Conservation (phyloP, 305 asterid species). For the Coffea humblotiana region DNA sequence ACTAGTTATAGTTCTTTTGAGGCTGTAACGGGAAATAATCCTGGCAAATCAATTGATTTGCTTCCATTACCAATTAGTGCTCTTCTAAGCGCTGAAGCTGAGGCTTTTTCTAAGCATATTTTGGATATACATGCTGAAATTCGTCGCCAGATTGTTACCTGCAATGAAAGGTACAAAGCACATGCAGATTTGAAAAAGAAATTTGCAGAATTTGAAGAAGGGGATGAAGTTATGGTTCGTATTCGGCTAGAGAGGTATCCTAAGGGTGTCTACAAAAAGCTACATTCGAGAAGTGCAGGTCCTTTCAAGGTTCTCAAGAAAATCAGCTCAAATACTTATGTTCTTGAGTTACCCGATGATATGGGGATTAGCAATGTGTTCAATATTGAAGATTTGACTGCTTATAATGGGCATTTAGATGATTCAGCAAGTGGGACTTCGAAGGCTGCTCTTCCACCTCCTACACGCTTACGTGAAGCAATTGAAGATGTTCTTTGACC, state of each 20-base stretch:
- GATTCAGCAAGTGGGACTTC: no score
- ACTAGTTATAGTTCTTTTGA: conserved; percentile 16
- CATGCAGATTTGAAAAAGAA: conserved; percentile 8
- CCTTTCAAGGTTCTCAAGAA: conserved; percentile 3
- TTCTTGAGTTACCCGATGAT: neutral
- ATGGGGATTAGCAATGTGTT: neutral
- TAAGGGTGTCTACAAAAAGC: neutral
- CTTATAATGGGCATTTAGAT: neutral
- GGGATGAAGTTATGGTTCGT: conserved; percentile 10
- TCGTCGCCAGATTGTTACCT: neutral
- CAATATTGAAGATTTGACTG: neutral
- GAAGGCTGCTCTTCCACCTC: neutral
- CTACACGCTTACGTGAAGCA: neutral
- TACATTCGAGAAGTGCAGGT: conserved; percentile 1
- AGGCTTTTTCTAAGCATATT: conserved; percentile 8
- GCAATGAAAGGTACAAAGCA: neutral
- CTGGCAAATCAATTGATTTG: conserved; percentile 12
- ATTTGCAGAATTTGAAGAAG: neutral
- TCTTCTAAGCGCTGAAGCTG: neutral
- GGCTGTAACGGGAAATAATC: conserved; percentile 5
- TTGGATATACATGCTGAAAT: conserved; percentile 9
- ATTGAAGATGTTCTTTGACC: neutral
- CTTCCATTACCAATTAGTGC: conserved; percentile 11
- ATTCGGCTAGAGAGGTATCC: conserved; percentile 1
- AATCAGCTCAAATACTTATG: neutral